A percentile compares a stretch with the other conserved stretches of the same genome.
These are phyloP conservation scores for Penicillium arizonense DNA, from an alignment of 495 filamentous ascomycete genomes.

Conservation along the genomic window DNA sequence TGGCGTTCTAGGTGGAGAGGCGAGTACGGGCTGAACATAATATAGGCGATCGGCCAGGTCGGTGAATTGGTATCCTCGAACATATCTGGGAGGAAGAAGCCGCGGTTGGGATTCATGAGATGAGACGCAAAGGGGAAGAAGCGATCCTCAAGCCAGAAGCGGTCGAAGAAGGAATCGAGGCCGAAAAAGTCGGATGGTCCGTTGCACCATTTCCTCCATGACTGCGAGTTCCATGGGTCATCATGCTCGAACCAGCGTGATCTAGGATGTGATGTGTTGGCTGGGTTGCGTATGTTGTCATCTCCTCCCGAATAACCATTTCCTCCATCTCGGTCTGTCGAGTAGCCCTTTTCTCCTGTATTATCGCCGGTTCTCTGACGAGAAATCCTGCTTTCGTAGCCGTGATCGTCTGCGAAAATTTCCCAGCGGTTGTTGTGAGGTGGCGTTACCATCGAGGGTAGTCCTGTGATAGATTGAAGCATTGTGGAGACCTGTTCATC, in stretches of 20 bases:
- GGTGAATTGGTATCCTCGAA: conserved; percentile 28
- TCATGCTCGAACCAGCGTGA: conserved; percentile 14
- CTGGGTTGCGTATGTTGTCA: conserved; percentile 4
- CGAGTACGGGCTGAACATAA: conserved; percentile 50
- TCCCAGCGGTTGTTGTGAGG: conserved; percentile 35
- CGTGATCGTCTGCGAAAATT: conserved; percentile 32
- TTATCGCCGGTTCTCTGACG: conserved; percentile 19
- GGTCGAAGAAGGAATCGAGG: conserved; percentile 36
- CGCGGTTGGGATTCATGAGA: conserved; percentile 27
- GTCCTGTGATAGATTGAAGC: conserved; percentile 49
- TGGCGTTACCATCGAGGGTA: conserved; percentile 36
- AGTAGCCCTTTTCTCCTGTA: conserved; percentile 12
- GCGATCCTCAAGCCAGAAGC: conserved; percentile 31
- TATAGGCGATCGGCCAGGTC: conserved; percentile 40
- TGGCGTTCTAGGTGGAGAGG: conserved; percentile 48
- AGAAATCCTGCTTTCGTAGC: conserved; percentile 20
- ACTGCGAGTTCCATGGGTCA: conserved; percentile 11
- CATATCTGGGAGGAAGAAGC: conserved; percentile 29
- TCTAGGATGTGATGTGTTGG: conserved; percentile 5
- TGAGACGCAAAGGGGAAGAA: conserved; percentile 23
- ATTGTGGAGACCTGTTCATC: conserved; percentile 58
- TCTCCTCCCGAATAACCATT: conserved; percentile 6
- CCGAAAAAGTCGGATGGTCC: conserved; percentile 26
- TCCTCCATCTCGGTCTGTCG: conserved; percentile 8
- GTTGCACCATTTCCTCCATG: conserved; percentile 3